Percentiles rank a stretch among this genome's conserved stretches.
Conservation (phyloP, 2,329 filamentous ascomycete genomes). For the Alternaria novae-zelandiae region DNA sequence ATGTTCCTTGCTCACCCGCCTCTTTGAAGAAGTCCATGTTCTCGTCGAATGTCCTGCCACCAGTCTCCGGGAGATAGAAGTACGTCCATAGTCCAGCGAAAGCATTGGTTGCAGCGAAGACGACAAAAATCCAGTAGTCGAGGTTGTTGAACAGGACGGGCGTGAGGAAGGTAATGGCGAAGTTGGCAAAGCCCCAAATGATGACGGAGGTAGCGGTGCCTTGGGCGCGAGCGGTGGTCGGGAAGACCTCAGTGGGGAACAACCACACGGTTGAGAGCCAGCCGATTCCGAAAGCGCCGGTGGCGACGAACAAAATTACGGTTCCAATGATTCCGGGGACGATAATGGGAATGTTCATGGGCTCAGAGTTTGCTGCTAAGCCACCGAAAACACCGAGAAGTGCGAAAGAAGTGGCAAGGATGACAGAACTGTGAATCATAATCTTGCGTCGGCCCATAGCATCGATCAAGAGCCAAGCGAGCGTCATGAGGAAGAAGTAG, state of each 20-base stretch:
- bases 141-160: conserved; percentile 66
- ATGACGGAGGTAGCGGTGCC: conserved; percentile 63
- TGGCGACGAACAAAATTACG: conserved; percentile 62
- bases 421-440: conserved; percentile 60
- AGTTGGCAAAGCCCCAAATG: conserved; percentile 65
- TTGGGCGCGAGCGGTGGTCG: conserved; percentile 61
- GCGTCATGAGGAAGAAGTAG: conserved; percentile 67
- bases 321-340: conserved; percentile 59
- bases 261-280: conserved; percentile 67
- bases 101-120: conserved; percentile 62
- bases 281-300: conserved; percentile 65
- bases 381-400: conserved; percentile 60
- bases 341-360: conserved; percentile 48
- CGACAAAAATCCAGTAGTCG: conserved; percentile 64
- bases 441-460: conserved; percentile 61
- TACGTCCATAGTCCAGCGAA: conserved; percentile 64
- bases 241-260: conserved; percentile 65
- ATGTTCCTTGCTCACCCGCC: conserved; percentile 59
- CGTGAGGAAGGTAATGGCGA: conserved; percentile 63
- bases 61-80: conserved; percentile 60
- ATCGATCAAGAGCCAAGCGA: conserved; percentile 66
- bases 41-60: conserved; percentile 65
- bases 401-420: conserved; percentile 58
- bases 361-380: conserved; percentile 51
- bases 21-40: conserved; percentile 65